Base-by-base conservation (phyloP, 768 basidiomycete species). In the Tylopilus sp. region DNA sequence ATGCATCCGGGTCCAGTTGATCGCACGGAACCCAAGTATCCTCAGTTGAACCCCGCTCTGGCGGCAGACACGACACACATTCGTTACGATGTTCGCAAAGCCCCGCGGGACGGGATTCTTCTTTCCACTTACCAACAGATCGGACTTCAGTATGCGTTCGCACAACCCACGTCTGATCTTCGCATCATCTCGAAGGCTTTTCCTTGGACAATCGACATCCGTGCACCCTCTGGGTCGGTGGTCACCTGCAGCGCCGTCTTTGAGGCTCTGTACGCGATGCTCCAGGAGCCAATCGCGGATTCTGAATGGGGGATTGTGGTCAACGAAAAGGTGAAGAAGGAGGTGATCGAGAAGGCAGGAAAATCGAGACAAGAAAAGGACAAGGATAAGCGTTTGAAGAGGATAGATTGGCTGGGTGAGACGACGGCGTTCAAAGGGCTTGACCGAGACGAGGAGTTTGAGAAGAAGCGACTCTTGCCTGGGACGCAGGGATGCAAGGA, bases 331-430 rank as follows among this genome's bases (percentile, higher is more conserved):
- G 73, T 74, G 52, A 64, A 62, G 54, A 71, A 66, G 48, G 77
- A 78, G 56, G 56, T 58, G 19, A 74, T 85, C 16, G 77, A 82
- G 60, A 76, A 70, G 46, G 77, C 83, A 3, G 76, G 75, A 48
- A 81, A 78, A 68, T 76, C 74, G 53, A 71, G 85, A 51, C 50
- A 67, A 7, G 76, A 77, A 6, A 61, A 58, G 43, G 72, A 68
- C 16, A 64, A 50, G 38, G 75, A 76, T 44, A 59, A 66, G 53
- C 58, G 61, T 46, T 54, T 81, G 44, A 82, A 76, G 66, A 69
- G 87, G 57, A 79, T 88, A 10, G 87, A 89, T 67, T 84, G 76
- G 71, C 61, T 89, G 8, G 87, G 85, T 6, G 79, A 81, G 33
- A 63, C 59, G 29, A 81, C 80, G 10, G 66, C 80, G 34, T 88